These are phyloP conservation scores for Globisporangium ultimum DNA, from an alignment of 352 stramenopile genomes.

Conservation along the genomic window DNA sequence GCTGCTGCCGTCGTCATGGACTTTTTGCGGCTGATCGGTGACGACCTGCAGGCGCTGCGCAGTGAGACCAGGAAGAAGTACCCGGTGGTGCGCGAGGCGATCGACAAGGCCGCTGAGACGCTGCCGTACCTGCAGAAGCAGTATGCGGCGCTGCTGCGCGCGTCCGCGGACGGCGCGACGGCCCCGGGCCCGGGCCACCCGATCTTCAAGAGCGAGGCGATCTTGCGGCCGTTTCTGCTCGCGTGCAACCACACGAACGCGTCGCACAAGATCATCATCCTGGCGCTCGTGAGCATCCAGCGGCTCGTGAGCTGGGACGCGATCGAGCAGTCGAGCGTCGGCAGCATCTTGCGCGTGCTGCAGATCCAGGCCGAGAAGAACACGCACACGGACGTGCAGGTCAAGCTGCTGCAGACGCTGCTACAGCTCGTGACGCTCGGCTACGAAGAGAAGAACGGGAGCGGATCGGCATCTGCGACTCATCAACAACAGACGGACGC, in stretches of 20 bases:
- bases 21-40: slow-evolving; percentile 88
- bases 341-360: slow-evolving; percentile 94
- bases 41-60: slow-evolving; percentile 85
- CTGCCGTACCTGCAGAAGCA: slow-evolving; percentile 93
- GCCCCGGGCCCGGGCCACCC: slow-evolving; percentile 88
- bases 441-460: slow-evolving; percentile 48
- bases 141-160: slow-evolving; percentile 88
- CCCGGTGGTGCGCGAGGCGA: slow-evolving; percentile 94
- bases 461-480: not conserved
- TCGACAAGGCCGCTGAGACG: slow-evolving; percentile 93
- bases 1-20: slow-evolving; percentile 55
- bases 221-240: slow-evolving; percentile 96
- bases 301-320: slow-evolving; percentile 93
- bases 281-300: slow-evolving; percentile 95
- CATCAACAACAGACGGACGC: not conserved
- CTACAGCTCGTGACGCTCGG: slow-evolving; percentile 83
- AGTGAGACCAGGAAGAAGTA: slow-evolving; percentile 88
- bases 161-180: slow-evolving; percentile 25
- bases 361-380: slow-evolving; percentile 94
- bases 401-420: slow-evolving; percentile 88
- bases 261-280: slow-evolving; percentile 90
- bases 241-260: slow-evolving; percentile 97
- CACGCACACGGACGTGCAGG: slow-evolving; percentile 73
- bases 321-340: slow-evolving; percentile 92
- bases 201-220: slow-evolving; percentile 92